Evolutionary conservation across 2,329 filamentous ascomycete genomes (phyloP), one percentile per base, ranked within the genome.

Genomic region (Fonsecaea monophora): DNA sequence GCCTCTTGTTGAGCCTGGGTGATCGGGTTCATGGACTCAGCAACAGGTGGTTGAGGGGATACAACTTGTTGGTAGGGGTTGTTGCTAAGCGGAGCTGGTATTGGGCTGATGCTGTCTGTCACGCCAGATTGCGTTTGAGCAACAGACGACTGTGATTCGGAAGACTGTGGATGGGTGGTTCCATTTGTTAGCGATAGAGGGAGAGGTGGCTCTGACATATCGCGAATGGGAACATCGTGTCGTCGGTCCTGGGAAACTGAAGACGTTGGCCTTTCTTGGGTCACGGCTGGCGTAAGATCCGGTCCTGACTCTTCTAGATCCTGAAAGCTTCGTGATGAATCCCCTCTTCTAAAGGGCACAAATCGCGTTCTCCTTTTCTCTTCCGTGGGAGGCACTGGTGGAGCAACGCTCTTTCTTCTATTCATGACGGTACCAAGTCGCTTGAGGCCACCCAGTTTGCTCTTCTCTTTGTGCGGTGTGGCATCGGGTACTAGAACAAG

Each of bases 341-440:
- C 79, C 13, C 73, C 75, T 70, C 79, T 75, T 72, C 78, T 79
- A 70, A 81, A 81, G 2, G 78, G 74, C 40, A 74, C 74, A 71
- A 82, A 82, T 25, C 79, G 77, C 53, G 76, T 75, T 65, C 81
- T 81, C 69, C 79, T 68, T 58, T 72, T 66, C 48, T 74, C 81
- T 53, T 82, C 80, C 35, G 75, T 71, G 30, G 73, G 73, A 40
- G 73, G 74, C 10, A 77, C 74, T n/a, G 78, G 74, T 30, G 76
- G 71, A 10, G 77, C 76, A 53, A 79, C 73, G 67, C 80, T 82
- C 74, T 82, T 82, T 63, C 81, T 77, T 57, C 81, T 73, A 53
- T 79, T 78, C 80, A 83, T 82, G 21, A 82, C 81, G 4, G 81
- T 83, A 35, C 81, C 81, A 32, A 83, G 74, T 62, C 81, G 77